Conservation (phyloP, 441 rosid species). For the Corymbia calophylla region DNA sequence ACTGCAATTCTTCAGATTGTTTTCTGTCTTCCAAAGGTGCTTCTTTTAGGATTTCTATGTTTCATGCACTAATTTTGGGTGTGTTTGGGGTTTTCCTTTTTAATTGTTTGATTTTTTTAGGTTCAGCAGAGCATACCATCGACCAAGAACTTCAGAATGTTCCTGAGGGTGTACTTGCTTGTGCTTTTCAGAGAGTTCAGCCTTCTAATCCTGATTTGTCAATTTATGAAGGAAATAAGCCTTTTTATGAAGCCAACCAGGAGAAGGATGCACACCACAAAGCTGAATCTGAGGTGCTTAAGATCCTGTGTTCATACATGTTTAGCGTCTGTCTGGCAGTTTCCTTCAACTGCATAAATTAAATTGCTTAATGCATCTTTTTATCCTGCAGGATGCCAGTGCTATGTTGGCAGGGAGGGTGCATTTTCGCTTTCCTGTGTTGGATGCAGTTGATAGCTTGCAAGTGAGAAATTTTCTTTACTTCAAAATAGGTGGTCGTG, state of each 20-base stretch:
- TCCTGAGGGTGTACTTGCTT: slow-evolving; percentile 62
- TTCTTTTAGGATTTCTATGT: neutral
- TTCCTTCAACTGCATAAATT: neutral
- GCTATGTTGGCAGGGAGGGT: slow-evolving; percentile 30
- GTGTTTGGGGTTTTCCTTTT: neutral
- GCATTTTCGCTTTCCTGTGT: slow-evolving; percentile 36
- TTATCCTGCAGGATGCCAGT: slow-evolving; percentile 24
- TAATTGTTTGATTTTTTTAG: slow-evolving; percentile 3
- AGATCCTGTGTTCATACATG: neutral
- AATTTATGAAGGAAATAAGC: slow-evolving; percentile 7
- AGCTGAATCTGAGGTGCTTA: slow-evolving; percentile 39
- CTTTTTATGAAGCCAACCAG: slow-evolving; percentile 16
- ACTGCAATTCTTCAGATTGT: slow-evolving; percentile 24
- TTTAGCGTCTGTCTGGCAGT: neutral
- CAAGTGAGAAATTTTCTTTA: slow-evolving; percentile 31
- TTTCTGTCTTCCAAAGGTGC: slow-evolving; percentile 36
- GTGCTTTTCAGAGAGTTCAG: slow-evolving; percentile 34
- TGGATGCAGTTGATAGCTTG: slow-evolving; percentile 44
- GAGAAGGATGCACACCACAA: slow-evolving; percentile 23
- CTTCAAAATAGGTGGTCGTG: neutral
- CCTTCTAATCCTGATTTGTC: slow-evolving; percentile 21
- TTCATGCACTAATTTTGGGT: neutral
- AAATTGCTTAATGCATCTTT: neutral
- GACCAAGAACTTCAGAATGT: slow-evolving; percentile 62
- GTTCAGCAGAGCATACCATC: slow-evolving; percentile 42